Percentiles rank a stretch among this genome's conserved stretches.
Evolutionary conservation across 2,329 filamentous ascomycete genomes (phyloP).

Genomic region (Fusarium bulbicola): DNA sequence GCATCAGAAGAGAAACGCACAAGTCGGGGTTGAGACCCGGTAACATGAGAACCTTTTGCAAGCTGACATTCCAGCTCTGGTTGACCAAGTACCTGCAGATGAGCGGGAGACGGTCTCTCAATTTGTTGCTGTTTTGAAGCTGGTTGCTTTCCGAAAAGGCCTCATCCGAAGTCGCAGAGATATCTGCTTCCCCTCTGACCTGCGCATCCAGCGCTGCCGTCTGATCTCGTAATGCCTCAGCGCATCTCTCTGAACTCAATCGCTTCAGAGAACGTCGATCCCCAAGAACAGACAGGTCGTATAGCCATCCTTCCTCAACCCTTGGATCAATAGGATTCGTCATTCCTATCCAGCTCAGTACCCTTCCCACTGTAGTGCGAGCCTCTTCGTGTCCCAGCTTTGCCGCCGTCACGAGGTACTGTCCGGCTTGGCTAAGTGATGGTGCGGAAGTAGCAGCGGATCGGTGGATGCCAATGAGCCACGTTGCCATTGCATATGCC

Average conservation of each 20-base stretch:
- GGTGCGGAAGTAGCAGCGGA: background rate
- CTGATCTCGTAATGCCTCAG: background rate
- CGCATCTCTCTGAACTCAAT: background rate
- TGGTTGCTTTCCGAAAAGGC: background rate
- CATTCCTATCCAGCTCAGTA: background rate
- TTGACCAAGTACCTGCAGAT: background rate
- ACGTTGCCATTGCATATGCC: background rate
- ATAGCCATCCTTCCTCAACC: background rate
- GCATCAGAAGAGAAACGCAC: background rate
- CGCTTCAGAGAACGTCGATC: background rate
- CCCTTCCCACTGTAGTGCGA: background rate
- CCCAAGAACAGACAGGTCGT: background rate
- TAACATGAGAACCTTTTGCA: background rate
- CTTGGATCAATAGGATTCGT: background rate
- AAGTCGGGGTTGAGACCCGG: background rate
- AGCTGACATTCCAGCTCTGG: background rate
- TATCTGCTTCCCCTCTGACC: background rate
- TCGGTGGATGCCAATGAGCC: background rate
- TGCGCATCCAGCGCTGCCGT: fast-evolving
- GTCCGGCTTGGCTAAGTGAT: background rate
- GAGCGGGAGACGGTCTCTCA: fast-evolving
- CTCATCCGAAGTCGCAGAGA: background rate
- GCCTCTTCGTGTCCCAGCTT: background rate
- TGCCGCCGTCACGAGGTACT: background rate
- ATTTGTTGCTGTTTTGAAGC: fast-evolving